These are phyloP conservation scores for Teratosphaeria pseudoeucalypti DNA, from an alignment of 2,329 filamentous ascomycete genomes.

Conservation along the genomic window DNA sequence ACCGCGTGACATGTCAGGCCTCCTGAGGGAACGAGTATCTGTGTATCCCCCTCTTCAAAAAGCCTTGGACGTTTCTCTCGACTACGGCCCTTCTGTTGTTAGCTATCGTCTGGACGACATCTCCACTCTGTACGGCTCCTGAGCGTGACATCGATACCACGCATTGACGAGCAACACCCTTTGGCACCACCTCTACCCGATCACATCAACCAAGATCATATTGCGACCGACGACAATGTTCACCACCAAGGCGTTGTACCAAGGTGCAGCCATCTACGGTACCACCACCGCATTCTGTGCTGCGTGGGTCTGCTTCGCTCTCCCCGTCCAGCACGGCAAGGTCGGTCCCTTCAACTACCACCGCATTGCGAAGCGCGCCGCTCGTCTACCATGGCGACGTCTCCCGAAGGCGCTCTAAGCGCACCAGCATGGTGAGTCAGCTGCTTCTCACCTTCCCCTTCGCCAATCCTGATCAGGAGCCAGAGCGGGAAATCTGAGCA, in stretches of 20 bases:
- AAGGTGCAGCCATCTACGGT: constrained; percentile 20
- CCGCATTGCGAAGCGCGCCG: constrained; percentile 16
- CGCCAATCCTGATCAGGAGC: background rate
- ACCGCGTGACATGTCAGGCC: background rate
- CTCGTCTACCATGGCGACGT: constrained; percentile 22
- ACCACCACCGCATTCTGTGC: constrained; percentile 21
- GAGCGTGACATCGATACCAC: background rate
- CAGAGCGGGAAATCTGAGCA: background rate
- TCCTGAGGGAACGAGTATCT: background rate
- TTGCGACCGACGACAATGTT: constrained; percentile 15
- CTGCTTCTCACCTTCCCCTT: background rate
- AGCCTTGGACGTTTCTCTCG: background rate
- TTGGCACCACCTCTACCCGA: background rate
- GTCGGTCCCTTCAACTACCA: constrained; percentile 25
- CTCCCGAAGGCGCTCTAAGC: constrained; percentile 19
- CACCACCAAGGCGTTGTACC: constrained; percentile 17
- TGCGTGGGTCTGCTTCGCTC: constrained; percentile 18
- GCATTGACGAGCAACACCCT: background rate
- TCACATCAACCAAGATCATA: background rate
- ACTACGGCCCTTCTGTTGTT: background rate
- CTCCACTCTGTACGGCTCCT: background rate
- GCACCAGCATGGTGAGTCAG: background rate
- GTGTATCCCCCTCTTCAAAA: background rate
- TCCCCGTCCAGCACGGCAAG: constrained; percentile 22
- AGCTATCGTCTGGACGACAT: background rate